Conservation (phyloP, 768 basidiomycete genomes). For the Myochromella boudieri region DNA sequence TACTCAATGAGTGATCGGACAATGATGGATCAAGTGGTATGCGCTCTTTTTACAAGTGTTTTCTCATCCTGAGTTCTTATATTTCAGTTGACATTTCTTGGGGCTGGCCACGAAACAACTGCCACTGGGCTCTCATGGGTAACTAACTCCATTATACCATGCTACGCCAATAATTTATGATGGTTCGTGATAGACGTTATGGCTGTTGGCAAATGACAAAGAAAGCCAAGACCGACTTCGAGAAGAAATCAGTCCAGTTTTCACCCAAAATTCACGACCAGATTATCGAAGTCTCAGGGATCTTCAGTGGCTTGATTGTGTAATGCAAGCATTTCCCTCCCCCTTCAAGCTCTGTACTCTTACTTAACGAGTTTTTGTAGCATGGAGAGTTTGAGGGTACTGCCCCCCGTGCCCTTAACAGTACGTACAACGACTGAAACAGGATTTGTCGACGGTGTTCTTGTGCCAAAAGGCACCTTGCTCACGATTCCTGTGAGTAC, state of each 20-base stretch:
- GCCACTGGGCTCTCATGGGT: constrained; percentile 52
- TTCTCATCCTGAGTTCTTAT: neutral
- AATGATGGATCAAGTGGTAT: constrained; percentile 54
- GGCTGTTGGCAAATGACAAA: constrained; percentile 52
- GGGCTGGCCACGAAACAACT: constrained; percentile 47
- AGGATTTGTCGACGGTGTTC: constrained; percentile 42
- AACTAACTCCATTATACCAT: constrained; percentile 1
- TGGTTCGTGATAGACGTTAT: constrained; percentile 40
- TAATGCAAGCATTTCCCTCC: constrained; percentile 28
- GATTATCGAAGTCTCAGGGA: constrained; percentile 41
- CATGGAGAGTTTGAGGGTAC: constrained; percentile 44
- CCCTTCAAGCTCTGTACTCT: neutral
- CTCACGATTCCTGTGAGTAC: constrained; percentile 38
- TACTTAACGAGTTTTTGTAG: constrained; percentile 17
- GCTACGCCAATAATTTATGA: neutral
- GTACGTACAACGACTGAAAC: constrained; percentile 35
- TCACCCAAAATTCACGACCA: constrained; percentile 31
- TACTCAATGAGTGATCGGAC: constrained; percentile 46
- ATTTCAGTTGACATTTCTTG: constrained; percentile 44
- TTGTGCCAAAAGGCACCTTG: constrained; percentile 46
- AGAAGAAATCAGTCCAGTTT: constrained; percentile 47
- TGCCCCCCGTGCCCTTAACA: constrained; percentile 43
- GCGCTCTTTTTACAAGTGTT: constrained; percentile 14
- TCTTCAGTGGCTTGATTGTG: constrained; percentile 38
- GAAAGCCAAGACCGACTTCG: constrained; percentile 50